Evolutionary conservation across 148 eudicot species (phyloP).

Genomic region (Fagopyrum esculentum): DNA sequence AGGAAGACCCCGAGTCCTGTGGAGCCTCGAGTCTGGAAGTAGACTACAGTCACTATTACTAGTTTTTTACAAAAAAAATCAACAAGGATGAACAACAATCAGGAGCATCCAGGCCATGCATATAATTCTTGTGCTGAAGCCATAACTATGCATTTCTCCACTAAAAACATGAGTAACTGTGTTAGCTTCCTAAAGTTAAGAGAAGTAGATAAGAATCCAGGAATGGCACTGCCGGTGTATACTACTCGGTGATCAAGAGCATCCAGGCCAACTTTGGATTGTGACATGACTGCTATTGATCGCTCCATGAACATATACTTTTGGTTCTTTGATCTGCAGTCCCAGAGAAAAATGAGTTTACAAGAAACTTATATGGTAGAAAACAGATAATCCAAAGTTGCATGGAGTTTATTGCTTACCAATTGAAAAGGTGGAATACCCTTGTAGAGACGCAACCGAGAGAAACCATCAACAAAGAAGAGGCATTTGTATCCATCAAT

Average conservation of each 20-base stretch:
- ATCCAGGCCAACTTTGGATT: slow-evolving; percentile 55
- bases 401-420: slow-evolving; percentile 30
- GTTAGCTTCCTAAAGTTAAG: background rate
- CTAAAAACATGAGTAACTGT: no score
- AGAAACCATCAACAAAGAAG: slow-evolving; percentile 52
- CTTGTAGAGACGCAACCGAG: slow-evolving; percentile 33
- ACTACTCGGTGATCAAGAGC: slow-evolving; percentile 21
- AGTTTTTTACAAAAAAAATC: background rate
- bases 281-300: slow-evolving; percentile 26
- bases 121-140: background rate
- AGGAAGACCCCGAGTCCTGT: no score
- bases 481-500: slow-evolving; percentile 67
- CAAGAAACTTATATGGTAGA: background rate
- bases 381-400: background rate
- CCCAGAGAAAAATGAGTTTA: background rate
- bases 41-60: no score
- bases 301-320: slow-evolving; percentile 60
- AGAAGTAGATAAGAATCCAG: background rate
- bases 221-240: background rate
- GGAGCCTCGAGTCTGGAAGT: no score
- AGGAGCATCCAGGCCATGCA: background rate
- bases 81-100: background rate
- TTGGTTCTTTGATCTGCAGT: slow-evolving; percentile 60
- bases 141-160: no score
- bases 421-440: slow-evolving; percentile 59